Percentiles rank a stretch among this genome's conserved stretches.
phyloP scores from a whole-genome alignment of 208 protist genomes.

The Trypanosomatidae sp. region DNA sequence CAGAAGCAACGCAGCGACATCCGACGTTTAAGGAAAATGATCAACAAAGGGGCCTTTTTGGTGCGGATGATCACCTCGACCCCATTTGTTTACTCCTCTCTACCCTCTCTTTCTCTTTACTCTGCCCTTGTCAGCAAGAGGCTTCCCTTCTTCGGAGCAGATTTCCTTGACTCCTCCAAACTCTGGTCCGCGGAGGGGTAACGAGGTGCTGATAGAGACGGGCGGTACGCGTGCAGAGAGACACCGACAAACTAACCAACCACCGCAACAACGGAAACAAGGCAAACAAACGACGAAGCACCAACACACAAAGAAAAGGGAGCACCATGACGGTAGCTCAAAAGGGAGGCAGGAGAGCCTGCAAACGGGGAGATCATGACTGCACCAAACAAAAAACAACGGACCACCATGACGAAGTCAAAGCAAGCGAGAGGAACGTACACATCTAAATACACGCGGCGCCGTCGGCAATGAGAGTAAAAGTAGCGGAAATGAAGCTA shows the following conservation, averaged over 20 bases:
- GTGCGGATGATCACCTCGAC: not conserved
- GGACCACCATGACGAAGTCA: no score
- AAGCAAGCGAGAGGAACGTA: no score
- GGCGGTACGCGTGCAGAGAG: not conserved
- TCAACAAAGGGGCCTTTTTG: not conserved
- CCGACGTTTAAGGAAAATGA: not conserved
- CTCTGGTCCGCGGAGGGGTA: not conserved
- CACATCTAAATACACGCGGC: no score
- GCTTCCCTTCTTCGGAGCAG: not conserved
- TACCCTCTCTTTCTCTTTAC: no score
- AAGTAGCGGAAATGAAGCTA: no score
- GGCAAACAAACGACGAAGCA: not conserved
- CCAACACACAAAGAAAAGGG: slow-evolving; percentile 1
- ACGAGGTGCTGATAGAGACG: not conserved
- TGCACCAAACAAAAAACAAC: no score
- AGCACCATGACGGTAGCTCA: no score
- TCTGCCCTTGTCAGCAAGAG: not conserved
- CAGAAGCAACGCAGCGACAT: not conserved
- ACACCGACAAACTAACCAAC: not conserved
- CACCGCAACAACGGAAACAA: not conserved
- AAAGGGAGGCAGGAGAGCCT: no score
- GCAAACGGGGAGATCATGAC: no score
- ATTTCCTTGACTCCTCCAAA: not conserved
- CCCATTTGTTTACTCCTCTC: not conserved
- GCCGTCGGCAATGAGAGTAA: no score